Base-by-base conservation (phyloP, 2,329 filamentous ascomycete genomes). In the Neofusicoccum ribis region DNA sequence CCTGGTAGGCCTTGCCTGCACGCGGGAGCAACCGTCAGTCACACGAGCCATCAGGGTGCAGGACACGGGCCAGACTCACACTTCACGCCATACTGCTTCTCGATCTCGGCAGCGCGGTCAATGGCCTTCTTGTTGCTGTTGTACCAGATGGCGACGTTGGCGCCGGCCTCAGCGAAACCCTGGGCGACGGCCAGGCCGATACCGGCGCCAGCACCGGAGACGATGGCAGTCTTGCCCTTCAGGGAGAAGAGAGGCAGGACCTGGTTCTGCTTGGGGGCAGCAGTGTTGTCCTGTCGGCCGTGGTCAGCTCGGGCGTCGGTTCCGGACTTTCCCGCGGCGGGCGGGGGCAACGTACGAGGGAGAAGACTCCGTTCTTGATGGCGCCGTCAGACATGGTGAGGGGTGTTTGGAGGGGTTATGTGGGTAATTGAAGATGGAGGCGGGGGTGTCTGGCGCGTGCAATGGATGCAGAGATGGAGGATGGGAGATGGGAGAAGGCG, bases 81-180 rank as follows among this genome's bases (percentile, higher is more conserved):
- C 64, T 65, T 65, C 34, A 56, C 70, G 39, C 67, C 64, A 39
- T 65, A 65, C 47, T 44, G 54, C 64, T 65, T 56, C 56, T 61
- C 56, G 27, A 65, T 61, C 49, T 65, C 64, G 2, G 34, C 64
- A 17, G 59, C 64, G 31, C 70, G 88, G 85, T 72, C 85, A 84
- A 77, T 91, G 91, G 75, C 81, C 74, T 90, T 91, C 64, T 65
- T 65, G 56, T 65, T 62, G 58, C 56, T 56, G 58, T 62, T 62
- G 64, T 65, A 65, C 87, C 87, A 91, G 59, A 91, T 86, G 34
- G 88, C 89, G 23, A 91, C 87, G 69, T 91, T 89, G 65, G 66
- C 66, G 17, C 66, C 66, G 12, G 65, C 65, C 62, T 68, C 66
- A 34, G 65, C 66, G 64, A 64, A 61, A 44, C 60, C 66, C 4